Evolutionary conservation across 176 grass and related monocot genomes (phyloP).

Genomic region (Echinochloa phyllopogon): DNA sequence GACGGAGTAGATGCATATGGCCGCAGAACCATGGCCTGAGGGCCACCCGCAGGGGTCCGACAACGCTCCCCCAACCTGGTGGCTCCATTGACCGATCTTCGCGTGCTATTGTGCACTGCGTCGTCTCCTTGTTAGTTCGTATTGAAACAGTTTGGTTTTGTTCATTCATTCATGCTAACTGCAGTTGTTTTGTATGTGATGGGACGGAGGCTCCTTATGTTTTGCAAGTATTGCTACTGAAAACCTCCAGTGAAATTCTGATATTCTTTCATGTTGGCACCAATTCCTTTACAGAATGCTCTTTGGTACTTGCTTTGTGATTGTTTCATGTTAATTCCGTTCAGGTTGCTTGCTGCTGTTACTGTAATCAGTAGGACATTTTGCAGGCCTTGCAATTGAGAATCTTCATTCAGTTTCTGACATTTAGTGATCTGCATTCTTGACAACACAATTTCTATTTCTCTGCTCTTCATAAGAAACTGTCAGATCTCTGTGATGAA

Average conservation of each 20-base stretch:
- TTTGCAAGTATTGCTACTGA: not conserved
- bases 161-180: not conserved
- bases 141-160: not conserved
- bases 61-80: constrained; percentile 46
- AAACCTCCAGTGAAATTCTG: not conserved
- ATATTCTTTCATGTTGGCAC: not conserved
- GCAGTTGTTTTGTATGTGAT: not conserved
- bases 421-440: not conserved
- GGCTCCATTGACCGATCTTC: constrained; percentile 43
- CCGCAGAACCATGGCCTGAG: constrained; percentile 25
- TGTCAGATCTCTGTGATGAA: not conserved
- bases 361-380: not conserved
- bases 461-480: not conserved
- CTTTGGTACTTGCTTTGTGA: not conserved
- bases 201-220: not conserved
- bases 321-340: not conserved
- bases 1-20: not conserved
- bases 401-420: not conserved
- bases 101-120: not conserved
- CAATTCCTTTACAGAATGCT: not conserved
- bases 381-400: not conserved
- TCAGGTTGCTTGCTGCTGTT: not conserved
- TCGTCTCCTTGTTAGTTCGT: not conserved
- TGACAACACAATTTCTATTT: not conserved
- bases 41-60: constrained; percentile 1